Base-by-base conservation (phyloP, 2,329 filamentous ascomycete genomes). In the Colletotrichum kahawae region DNA sequence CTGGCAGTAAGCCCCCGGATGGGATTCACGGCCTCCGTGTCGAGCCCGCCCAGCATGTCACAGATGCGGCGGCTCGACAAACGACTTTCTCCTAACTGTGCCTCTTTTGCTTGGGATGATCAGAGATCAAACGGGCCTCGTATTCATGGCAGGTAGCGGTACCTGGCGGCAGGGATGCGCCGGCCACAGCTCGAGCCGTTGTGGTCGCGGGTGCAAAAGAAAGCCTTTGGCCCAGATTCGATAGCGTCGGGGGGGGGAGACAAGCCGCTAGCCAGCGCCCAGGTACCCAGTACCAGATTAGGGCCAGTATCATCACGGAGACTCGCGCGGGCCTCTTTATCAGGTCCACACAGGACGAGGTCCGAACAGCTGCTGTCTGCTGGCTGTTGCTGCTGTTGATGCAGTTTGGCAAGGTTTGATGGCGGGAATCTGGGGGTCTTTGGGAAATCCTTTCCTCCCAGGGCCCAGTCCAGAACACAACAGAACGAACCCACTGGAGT, bases 111-210 rank as follows among this genome's bases (percentile, higher is more conserved):
- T 43, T 43, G 38, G 38, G 38, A 43, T 43, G 9, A 43, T 43
- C 38, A 43, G 18, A 43, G n/a, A 31, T n/a, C 72, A 71, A 59
- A 73, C 65, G 56, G 74, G 67, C 64, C 76, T 77, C 76, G 74
- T 77, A 77, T 77, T 76, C 70, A 70, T 48, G n/a, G 34, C 59
- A 76, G 54, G 74, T 74, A 77, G 63, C 57, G 74, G 57, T 67
- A 76, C 64, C 57, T 70, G 34, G 31, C 59, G 66, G 76, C 74
- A 77, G 74, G 76, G 76, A 74, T 77, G 70, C 34, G 63, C 57
- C 48, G 24, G 56, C 74, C 34, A 59, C 56, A 63, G 65, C 43
- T 64, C 31, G 60, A 76, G 60, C 64, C 38, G 72, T 72, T 75
- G 16, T 43, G 68, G 56, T 48, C 33, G 54, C 48, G 72, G 54